Conservation (phyloP, 768 basidiomycete genomes). For the Austroboletus festivus region DNA sequence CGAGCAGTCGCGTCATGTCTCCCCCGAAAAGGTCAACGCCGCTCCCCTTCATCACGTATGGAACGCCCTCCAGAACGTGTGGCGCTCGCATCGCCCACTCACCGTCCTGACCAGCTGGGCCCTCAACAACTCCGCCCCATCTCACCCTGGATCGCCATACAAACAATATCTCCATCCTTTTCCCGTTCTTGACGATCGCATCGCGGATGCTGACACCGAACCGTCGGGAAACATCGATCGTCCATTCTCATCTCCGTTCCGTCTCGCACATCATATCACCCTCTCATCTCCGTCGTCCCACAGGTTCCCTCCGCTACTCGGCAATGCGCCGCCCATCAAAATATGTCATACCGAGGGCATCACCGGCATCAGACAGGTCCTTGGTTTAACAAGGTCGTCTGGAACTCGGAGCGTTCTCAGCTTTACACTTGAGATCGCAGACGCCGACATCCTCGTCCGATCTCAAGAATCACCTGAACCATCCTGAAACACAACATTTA, state of each 20-base stretch:
- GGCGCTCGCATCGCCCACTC: slow-evolving; percentile 46
- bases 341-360: slow-evolving; percentile 19
- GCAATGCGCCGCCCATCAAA: slow-evolving; percentile 16
- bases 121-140: slow-evolving; percentile 31
- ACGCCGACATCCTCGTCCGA: slow-evolving; percentile 15
- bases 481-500: no score
- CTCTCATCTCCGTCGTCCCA: slow-evolving; percentile 26
- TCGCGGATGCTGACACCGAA: slow-evolving; percentile 16
- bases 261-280: slow-evolving; percentile 40
- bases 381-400: slow-evolving; percentile 30
- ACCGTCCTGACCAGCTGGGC: slow-evolving; percentile 65
- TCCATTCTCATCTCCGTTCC: slow-evolving; percentile 24
- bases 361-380: slow-evolving; percentile 18
- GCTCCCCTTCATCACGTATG: slow-evolving; percentile 46
- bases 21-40: slow-evolving; percentile 5
- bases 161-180: slow-evolving; percentile 53
- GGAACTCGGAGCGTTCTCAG: slow-evolving; percentile 12
- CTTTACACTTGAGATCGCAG: slow-evolving; percentile 26
- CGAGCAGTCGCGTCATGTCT: slow-evolving; percentile 46
- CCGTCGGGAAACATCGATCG: slow-evolving; percentile 7
- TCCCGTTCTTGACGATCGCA: slow-evolving; percentile 27
- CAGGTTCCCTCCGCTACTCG: slow-evolving; percentile 12
- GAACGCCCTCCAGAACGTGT: slow-evolving; percentile 46
- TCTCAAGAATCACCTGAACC: no score
- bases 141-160: slow-evolving; percentile 34